Percentiles rank a stretch among this genome's conserved stretches.
phyloP scores from a whole-genome alignment of 2,329 filamentous ascomycete species.

The Fusarium cyanostomum region DNA sequence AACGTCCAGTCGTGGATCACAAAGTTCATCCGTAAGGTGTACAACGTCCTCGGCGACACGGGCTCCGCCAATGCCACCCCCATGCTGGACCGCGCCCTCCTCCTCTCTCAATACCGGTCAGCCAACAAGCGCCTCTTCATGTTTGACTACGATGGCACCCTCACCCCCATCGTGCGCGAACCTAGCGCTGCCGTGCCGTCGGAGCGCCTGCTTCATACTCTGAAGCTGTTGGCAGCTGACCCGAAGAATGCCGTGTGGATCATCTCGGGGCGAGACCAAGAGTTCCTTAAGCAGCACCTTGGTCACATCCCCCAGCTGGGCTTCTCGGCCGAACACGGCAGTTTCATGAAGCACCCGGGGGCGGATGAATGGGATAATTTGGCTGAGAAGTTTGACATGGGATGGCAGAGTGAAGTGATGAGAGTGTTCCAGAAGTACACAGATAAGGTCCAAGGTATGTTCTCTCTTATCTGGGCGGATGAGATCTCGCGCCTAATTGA shows the following conservation, averaged over 20 bases:
- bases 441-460: conserved; percentile 80
- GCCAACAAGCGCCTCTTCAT: conserved; percentile 89
- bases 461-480: too few species aligned
- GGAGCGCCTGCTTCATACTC: conserved; percentile 79
- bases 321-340: conserved; percentile 97
- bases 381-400: conserved; percentile 87
- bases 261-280: conserved; percentile 92
- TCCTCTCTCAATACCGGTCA: conserved; percentile 78
- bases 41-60: conserved; percentile 81
- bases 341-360: conserved; percentile 87
- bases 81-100: conserved; percentile 76
- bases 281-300: conserved; percentile 89
- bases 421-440: conserved; percentile 89
- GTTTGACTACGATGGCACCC: conserved; percentile 98
- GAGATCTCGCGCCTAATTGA: conserved; percentile 5
- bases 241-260: conserved; percentile 94
- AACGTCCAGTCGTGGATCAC: conserved; percentile 89
- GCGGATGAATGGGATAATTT: conserved; percentile 86
- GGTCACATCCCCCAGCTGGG: conserved; percentile 90
- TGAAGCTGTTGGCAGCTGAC: conserved; percentile 83
- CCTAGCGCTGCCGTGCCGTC: conserved; percentile 90
- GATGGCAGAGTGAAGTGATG: conserved; percentile 88
- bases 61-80: conserved; percentile 82
- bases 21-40: conserved; percentile 79
- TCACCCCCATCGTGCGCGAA: conserved; percentile 94